Evolutionary conservation across 352 stramenopile genomes (phyloP).

Genomic region (Phytophthora agathidicida): DNA sequence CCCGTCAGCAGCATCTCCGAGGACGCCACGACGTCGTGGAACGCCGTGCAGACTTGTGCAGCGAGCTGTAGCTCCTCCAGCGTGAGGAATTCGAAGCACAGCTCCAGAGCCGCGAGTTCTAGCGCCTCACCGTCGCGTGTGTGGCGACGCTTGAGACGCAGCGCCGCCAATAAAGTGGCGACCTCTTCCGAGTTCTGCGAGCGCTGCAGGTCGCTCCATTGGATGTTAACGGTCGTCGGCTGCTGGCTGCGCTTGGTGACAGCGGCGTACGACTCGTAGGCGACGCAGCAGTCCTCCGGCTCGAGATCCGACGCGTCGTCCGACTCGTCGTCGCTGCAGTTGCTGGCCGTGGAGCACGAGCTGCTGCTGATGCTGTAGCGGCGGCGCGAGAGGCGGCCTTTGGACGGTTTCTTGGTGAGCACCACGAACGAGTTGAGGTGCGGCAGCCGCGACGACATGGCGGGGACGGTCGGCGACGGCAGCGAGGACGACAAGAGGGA

Average conservation of each 20-base stretch:
- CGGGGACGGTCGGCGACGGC: slow-evolving; percentile 27
- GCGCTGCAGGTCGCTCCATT: slow-evolving; percentile 76
- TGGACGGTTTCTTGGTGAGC: slow-evolving; percentile 38
- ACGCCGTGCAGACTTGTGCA: slow-evolving; percentile 57
- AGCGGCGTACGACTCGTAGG: slow-evolving; percentile 80
- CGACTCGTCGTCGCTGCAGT: slow-evolving; percentile 47
- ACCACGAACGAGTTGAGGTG: slow-evolving; percentile 49
- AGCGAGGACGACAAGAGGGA: slow-evolving; percentile 29
- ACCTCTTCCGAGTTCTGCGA: slow-evolving; percentile 23
- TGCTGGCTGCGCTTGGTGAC: slow-evolving; percentile 56
- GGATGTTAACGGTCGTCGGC: slow-evolving; percentile 43
- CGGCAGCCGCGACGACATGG: slow-evolving; percentile 7
- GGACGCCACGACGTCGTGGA: slow-evolving; percentile 51
- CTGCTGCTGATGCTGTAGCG: slow-evolving; percentile 38
- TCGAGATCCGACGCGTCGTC: slow-evolving; percentile 29
- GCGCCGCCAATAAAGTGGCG: slow-evolving; percentile 14
- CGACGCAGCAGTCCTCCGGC: slow-evolving; percentile 50
- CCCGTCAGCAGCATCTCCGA: slow-evolving; percentile 56
- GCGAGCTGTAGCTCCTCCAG: slow-evolving; percentile 53
- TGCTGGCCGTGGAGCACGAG: slow-evolving; percentile 44
- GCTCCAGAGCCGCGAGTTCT: slow-evolving; percentile 59
- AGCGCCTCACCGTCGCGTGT: slow-evolving; percentile 24
- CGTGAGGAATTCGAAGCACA: slow-evolving; percentile 81
- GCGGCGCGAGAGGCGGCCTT: slow-evolving; percentile 32
- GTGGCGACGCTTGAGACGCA: slow-evolving; percentile 26